These are phyloP conservation scores for Casuarina glauca DNA, from an alignment of 306 rosid genomes.

Conservation along the genomic window DNA sequence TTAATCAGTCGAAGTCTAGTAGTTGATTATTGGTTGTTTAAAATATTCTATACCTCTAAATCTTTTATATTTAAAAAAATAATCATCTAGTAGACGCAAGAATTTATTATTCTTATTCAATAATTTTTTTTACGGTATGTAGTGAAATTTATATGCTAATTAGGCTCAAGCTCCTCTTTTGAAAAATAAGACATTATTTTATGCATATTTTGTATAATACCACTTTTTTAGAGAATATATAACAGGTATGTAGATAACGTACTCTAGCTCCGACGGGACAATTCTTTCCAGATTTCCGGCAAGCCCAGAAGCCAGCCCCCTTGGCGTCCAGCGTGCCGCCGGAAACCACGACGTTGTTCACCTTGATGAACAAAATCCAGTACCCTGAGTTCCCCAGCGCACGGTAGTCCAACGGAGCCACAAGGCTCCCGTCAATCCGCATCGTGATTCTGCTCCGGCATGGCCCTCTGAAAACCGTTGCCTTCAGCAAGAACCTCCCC, in stretches of 20 bases:
- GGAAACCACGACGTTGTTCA: slow-evolving; percentile 32
- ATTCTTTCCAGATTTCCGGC: slow-evolving; percentile 41
- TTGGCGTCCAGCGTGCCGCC: slow-evolving; percentile 58
- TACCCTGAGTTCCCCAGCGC: slow-evolving; percentile 49
- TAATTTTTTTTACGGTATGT: too few species aligned
- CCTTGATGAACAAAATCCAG: slow-evolving; percentile 59
- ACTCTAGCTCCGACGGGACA: slow-evolving; percentile 71
- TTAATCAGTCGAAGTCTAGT: too few species aligned
- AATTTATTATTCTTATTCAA: too few species aligned
- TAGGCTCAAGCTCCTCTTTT: too few species aligned
- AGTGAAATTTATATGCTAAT: too few species aligned
- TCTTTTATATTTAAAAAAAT: too few species aligned
- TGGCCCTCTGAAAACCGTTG: slow-evolving; percentile 48
- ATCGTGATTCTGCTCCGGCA: slow-evolving; percentile 46
- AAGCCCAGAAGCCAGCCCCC: slow-evolving; percentile 56
- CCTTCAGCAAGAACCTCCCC: slow-evolving; percentile 54
- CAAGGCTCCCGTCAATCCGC: slow-evolving; percentile 53
- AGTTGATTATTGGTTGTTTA: too few species aligned
- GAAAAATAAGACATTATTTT: too few species aligned
- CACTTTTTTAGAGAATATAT: too few species aligned
- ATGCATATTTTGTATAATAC: too few species aligned
- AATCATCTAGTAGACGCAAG: too few species aligned
- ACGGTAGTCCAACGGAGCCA: slow-evolving; percentile 47
- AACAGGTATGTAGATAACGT: not conserved
- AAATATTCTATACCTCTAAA: too few species aligned